Percentiles rank a stretch among this genome's conserved stretches.
phyloP scores from a whole-genome alignment of 129 eudicot species.

The Saposhnikovia divaricata region DNA sequence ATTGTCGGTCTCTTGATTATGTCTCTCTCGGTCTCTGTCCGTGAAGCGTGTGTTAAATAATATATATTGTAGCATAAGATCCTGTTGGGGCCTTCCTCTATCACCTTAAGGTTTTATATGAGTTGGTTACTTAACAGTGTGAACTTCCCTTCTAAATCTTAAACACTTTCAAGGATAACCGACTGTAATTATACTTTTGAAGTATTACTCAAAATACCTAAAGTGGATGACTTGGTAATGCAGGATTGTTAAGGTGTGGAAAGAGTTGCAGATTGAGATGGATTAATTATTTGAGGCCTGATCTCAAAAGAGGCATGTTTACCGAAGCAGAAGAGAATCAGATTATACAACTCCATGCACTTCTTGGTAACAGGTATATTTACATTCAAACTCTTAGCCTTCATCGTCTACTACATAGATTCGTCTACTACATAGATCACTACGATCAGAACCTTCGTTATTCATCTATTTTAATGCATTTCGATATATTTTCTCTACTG shows the following conservation, averaged over 20 bases:
- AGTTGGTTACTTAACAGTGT: too few relatives aligned
- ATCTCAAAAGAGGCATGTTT: conserved; percentile 64
- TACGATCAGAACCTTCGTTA: not conserved
- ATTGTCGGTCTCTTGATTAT: not conserved
- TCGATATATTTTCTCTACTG: not conserved
- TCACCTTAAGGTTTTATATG: too few relatives aligned
- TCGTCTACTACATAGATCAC: not conserved
- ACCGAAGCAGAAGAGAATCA: conserved; percentile 62
- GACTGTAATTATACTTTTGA: not conserved
- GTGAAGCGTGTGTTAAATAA: too few relatives aligned
- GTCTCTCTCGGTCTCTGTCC: not conserved
- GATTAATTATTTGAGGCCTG: conserved; percentile 79
- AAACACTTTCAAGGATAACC: not conserved
- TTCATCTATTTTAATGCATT: not conserved
- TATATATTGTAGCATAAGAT: too few relatives aligned
- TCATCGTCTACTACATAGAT: not conserved
- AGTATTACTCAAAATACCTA: not conserved
- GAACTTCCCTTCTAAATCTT: too few relatives aligned
- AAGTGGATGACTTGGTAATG: not conserved
- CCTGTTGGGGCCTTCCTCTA: too few relatives aligned
- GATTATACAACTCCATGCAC: conserved; percentile 69
- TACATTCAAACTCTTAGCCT: not conserved
- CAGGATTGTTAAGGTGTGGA: conserved; percentile 73
- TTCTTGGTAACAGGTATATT: conserved; percentile 68
- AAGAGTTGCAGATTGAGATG: conserved; percentile 82